Base-by-base conservation (phyloP, 169 alveolate species). In the Babesia sp. region DNA sequence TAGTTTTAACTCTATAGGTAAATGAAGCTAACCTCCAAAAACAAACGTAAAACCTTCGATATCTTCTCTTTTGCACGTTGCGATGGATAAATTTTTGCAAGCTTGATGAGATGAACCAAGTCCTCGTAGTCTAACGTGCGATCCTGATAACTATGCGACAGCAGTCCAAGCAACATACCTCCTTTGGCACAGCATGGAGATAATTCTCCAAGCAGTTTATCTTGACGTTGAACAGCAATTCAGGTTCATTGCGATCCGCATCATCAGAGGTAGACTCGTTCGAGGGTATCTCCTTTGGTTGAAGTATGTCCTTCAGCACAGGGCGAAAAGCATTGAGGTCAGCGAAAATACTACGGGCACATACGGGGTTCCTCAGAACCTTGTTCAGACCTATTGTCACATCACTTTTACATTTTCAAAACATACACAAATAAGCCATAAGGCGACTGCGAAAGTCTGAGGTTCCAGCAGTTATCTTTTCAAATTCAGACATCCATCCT, bases 221-320 rank as follows among this genome's bases (percentile, higher is more conserved):
- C 50, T 73, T 73, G 8, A 59, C 53, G 58, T 73, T 59, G 69
- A 73, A 73, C 34, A 73, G 55, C 28, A 73, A 18, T 33, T 64
- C 84, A 1, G 84, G 70, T 22, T 73, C 76, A 1, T 42, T n/a
- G 20, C 5, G 20, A 16, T 57, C 63, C 2, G 46, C 22, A 3
- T 8, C 26, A 29, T 73, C 76, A 0, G 37, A 34, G 14, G 24
- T 44, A n/a, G 36, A 53, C 14, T 9, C 59, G 37, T 59, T 56
- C 7, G 39, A 6, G 3, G 60, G 71, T 22, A 54, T 39, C 18
- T 59, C 61, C 41, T 71, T 71, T 11, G 82, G 60, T 16, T 24
- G n/a, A 9, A 44, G 1, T 22, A 71, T 53, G 22, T 59, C 64
- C 22, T 12, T 37, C 64, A 58, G 12, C 0, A 71, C 31, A 2